Conservation (phyloP, 495 filamentous ascomycete genomes). For the Aspergillus heteromorphus region DNA sequence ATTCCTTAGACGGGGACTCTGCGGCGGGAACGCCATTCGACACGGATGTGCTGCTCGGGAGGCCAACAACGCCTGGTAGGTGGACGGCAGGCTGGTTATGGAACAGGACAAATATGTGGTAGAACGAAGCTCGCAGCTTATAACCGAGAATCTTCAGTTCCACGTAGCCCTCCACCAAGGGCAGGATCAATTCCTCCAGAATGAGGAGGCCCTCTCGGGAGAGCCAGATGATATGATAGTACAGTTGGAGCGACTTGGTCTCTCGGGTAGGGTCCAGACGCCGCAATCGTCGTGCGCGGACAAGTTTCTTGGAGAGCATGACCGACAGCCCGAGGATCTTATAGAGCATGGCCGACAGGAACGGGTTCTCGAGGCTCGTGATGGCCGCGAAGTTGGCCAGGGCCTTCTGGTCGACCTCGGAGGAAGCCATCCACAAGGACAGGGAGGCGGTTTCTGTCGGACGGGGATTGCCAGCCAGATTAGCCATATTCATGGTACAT, state of each 20-base stretch:
- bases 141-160: constrained; percentile 82
- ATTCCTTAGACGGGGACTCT: constrained; percentile 27
- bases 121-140: constrained; percentile 90
- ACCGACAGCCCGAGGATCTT: constrained; percentile 88
- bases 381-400: constrained; percentile 77
- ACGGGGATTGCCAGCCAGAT: constrained; percentile 8
- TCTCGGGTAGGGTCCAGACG: constrained; percentile 71
- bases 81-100: constrained; percentile 68
- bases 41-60: constrained; percentile 17
- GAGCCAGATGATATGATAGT: constrained; percentile 94
- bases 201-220: constrained; percentile 85
- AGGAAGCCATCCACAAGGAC: constrained; percentile 76
- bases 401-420: constrained; percentile 95
- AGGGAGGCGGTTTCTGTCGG: constrained; percentile 20
- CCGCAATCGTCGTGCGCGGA: constrained; percentile 78
- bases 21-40: constrained; percentile 15
- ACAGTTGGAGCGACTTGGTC: constrained; percentile 72
- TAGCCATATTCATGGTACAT: constrained; percentile 12
- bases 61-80: constrained; percentile 36
- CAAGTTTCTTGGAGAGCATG: constrained; percentile 76
- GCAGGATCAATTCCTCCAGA: constrained; percentile 79
- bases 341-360: constrained; percentile 76
- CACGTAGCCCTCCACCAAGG: constrained; percentile 62
- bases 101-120: constrained; percentile 95
- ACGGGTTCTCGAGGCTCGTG: constrained; percentile 63